These are phyloP conservation scores for Aspergillus sp. DNA, from an alignment of 2,329 filamentous ascomycete species.

Conservation along the genomic window DNA sequence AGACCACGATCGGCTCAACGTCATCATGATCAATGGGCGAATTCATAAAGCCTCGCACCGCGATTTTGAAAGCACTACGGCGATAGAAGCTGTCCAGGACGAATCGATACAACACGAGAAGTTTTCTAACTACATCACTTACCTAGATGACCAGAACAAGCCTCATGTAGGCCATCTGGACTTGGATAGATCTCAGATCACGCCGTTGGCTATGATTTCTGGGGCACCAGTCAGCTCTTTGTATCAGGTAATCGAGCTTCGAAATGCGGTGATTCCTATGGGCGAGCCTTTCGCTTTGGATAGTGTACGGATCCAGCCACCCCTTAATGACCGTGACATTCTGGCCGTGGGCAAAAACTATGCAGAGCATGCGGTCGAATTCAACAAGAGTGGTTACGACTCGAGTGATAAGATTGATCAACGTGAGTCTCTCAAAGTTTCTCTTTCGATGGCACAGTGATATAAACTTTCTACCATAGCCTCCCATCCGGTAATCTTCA, in stretches of 20 bases:
- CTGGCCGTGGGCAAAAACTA: slow-evolving; percentile 43
- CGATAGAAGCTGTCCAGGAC: too few species aligned
- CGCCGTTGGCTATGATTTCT: background rate
- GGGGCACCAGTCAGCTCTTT: background rate
- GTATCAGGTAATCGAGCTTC: background rate
- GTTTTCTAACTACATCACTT: background rate
- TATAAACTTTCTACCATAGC: background rate
- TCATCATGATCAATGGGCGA: slow-evolving; percentile 43
- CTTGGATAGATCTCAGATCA: background rate
- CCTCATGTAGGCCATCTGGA: background rate
- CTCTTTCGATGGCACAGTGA: background rate
- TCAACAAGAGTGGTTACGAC: slow-evolving; percentile 51
- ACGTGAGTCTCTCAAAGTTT: background rate
- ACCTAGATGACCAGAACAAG: background rate
- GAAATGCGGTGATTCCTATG: background rate
- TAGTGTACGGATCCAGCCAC: background rate
- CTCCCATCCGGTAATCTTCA: background rate
- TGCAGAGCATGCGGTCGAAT: slow-evolving; percentile 51
- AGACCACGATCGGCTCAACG: slow-evolving; percentile 35
- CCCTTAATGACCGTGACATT: slow-evolving; percentile 10
- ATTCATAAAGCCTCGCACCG: slow-evolving; percentile 31
- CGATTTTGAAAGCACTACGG: too few species aligned
- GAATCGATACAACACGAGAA: too few species aligned
- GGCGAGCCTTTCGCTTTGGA: background rate
- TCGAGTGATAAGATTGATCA: slow-evolving; percentile 43